phyloP scores from a whole-genome alignment of 2,329 filamentous ascomycete species.

The Alternaria dauci region DNA sequence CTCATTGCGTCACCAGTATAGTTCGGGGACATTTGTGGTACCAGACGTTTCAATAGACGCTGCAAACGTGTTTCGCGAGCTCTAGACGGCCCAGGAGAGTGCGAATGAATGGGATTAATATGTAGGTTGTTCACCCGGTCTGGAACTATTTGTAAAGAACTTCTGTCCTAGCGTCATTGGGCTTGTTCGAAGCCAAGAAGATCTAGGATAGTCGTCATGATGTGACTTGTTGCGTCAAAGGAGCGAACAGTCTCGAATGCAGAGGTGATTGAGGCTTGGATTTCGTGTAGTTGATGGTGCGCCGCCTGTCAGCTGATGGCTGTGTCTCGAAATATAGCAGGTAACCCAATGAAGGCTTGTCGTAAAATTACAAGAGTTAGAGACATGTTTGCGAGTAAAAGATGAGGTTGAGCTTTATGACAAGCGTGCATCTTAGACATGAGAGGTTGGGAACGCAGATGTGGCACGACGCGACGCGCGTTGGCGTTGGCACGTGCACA shows the following conservation, averaged over 20 bases:
- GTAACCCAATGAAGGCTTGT: neutral
- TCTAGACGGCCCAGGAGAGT: too few species aligned
- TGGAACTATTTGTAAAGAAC: too few species aligned
- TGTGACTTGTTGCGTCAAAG: too few species aligned
- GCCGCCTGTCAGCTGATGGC: too few species aligned
- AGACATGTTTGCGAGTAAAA: neutral
- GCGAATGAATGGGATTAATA: too few species aligned
- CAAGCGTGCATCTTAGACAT: neutral
- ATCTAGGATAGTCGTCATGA: neutral
- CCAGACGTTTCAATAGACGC: too few species aligned
- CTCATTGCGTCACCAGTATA: neutral
- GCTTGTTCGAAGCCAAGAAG: neutral
- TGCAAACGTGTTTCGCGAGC: too few species aligned
- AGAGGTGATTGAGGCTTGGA: too few species aligned
- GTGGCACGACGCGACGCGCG: neutral
- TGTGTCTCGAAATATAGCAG: neutral
- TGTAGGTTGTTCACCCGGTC: too few species aligned
- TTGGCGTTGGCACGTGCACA: neutral
- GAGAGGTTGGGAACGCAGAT: neutral
- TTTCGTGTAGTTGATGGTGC: neutral
- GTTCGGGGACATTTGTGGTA: neutral
- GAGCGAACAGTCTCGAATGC: too few species aligned
- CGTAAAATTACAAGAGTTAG: neutral
- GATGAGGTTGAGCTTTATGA: neutral
- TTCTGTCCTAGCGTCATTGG: too few species aligned